Evolutionary conservation across 176 grass and related monocot species (phyloP), one percentile per base, ranked within the genome.

Genomic region (Aechmea fasciata): DNA sequence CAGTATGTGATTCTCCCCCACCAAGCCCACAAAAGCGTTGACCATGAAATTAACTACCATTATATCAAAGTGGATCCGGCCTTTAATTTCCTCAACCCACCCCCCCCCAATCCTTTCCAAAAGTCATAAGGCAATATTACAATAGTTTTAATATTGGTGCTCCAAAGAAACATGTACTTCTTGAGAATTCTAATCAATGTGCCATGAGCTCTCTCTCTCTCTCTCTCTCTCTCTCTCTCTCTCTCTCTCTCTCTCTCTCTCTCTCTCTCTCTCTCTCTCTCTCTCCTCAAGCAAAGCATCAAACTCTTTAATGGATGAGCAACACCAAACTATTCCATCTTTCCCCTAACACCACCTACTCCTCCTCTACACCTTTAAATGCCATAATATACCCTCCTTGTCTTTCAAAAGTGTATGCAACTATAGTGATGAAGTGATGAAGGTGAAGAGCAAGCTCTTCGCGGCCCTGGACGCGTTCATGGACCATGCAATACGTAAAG

Each of bases 1-100:
- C 76, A 82, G 89, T 79, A 90, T 93, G 77, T 54, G 87, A 93
- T 99, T 90, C 94, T 72, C 62, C 87, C 93, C 89, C 83, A 83
- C 10, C 9, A 65, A 73, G 71, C 51, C 65, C 83, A 77, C 70
- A 68, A 70, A 96, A 41, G 84, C 84, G 91, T 96, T 96, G 87
- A 96, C 87, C 87, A 86, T 64, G 66, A 69, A 93, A 93, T 93
- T 79, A 69, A 71, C 85, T 81, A 59, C 41, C 64, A 52, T 19
- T 52, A 51, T 10, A 59, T 62, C 23, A 53, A 63, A 51, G 55
- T 78, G 76, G 25, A n/a, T n/a, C n/a, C n/a, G n/a, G n/a, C n/a
- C n/a, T n/a, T n/a, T n/a, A n/a, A n/a, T n/a, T n/a, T n/a, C n/a
- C n/a, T n/a, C n/a, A n/a, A n/a, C n/a, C n/a, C n/a, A n/a, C n/a